Base-by-base conservation (phyloP, 2,329 filamentous ascomycete genomes). In the Graphiopsis chlorocephala region DNA sequence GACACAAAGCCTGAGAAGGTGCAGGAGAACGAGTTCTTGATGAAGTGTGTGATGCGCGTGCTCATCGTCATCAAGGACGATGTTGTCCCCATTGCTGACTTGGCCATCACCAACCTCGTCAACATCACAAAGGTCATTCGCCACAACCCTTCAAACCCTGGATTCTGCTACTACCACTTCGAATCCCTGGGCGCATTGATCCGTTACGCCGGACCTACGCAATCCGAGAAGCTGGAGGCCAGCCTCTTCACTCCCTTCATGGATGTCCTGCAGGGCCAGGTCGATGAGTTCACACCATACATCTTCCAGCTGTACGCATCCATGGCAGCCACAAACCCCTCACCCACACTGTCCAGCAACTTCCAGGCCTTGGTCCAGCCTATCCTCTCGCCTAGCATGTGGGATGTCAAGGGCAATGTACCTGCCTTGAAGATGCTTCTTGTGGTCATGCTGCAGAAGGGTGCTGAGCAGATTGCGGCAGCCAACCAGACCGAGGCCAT, bases 131-230 rank as follows among this genome's bases (percentile, higher is more conserved):
- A 90, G 72, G 89, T 96, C 70, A 98, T 98, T 78, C 90, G 93
- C 74, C 86, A 90, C 71, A 99, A 99, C 78, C 95, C 95, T 0
- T 97, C 93, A 81, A 99, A 99, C 78, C 95, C 95, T 2, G 87
- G 92, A 14, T 99, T 99, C 81, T 97, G 97, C 80, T 99, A 99
- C 82, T 99, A 94, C 78, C 92, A 97, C 76, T 99, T 99, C 68
- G 95, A 99, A 80, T 91, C 92, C 3, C 82, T 99, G 53, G 95
- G 95, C 35, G 94, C 95, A 17, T 84, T 99, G 56, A 91, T 98
- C 64, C 87, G 89, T 75, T 92, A 85, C 83, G 88, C 84, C 79
- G 91, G 83, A 74, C 89, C 80, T 67, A 83, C 84, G 3, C 86
- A 91, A 69, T 87, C 91, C 11, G 84, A 87, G 29, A 88, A 90